Base-by-base conservation (phyloP, 2,329 filamentous ascomycete genomes). In the Waltergamsia citrina region DNA sequence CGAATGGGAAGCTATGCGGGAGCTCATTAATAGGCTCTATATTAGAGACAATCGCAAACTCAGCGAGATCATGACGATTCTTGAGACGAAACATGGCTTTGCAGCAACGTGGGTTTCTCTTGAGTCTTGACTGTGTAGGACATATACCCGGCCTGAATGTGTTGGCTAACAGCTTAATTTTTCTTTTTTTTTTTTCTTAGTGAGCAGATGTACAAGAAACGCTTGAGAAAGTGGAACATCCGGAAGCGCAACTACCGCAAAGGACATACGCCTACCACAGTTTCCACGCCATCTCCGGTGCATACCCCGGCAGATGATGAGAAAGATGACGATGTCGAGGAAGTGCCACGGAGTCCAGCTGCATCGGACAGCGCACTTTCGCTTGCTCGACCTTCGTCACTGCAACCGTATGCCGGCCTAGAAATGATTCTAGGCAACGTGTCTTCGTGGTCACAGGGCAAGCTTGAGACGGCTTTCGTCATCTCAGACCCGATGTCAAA, bases 201-300 rank as follows among this genome's bases (percentile, higher is more conserved):
- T 34, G 53, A 57, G 36, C 54, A 59, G 45, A 59, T 59, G 54
- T 59, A 57, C 35, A 59, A 59, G 37, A 59, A 59, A 40, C 48
- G 56, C 21, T 42, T 59, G 29, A 56, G 53, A 42, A 59, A 57
- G 40, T 59, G 56, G 56, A 53, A 56, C 32, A 38, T 59, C 16
- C 51, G 55, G 34, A 59, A 59, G 35, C 48, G 54, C 24, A 44
- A 45, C 34, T 57, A 59, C 40, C 48, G 54, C 29, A 56, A 51
- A 40, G 45, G 27, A 23, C 39, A 19, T 36, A 36, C 10, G 6
- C 24, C 27, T 8, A 22, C 27, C 10, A 28, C 11, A 6, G 40
- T 41, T 36, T 46, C 47, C 8, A 47, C 46, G 18, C 43, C 47
- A n/a, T 18, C 17, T n/a, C 23, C 33, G n/a, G 17, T 29, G 10